A percentile compares a stretch with the other conserved stretches of the same genome.
Evolutionary conservation across 2,329 filamentous ascomycete genomes (phyloP).

Genomic region (Trichoderma brevicompactum): DNA sequence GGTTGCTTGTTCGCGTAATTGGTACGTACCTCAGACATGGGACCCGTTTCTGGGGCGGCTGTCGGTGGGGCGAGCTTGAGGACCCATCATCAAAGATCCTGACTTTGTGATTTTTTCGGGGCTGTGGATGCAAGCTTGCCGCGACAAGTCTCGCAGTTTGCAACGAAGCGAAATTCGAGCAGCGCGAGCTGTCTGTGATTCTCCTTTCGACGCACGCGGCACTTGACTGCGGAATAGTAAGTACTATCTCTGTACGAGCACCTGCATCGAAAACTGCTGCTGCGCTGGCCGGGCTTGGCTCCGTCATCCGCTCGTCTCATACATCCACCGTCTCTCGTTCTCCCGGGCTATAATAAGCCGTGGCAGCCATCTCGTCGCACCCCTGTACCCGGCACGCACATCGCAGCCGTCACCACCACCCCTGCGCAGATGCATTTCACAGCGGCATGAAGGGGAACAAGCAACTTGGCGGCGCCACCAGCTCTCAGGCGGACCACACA

Average conservation of each 20-base stretch:
- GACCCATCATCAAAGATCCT: constrained; percentile 23
- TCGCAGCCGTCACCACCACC: constrained; percentile 29
- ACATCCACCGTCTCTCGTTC: constrained; percentile 18
- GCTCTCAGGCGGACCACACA: constrained; percentile 22
- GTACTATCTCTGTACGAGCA: too few species aligned
- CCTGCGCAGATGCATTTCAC: constrained; percentile 30
- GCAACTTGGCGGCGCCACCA: constrained; percentile 29
- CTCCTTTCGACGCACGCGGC: too few species aligned
- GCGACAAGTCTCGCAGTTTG: constrained; percentile 9
- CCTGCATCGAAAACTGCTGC: not conserved
- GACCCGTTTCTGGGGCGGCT: not conserved
- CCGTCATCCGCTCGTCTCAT: constrained; percentile 24
- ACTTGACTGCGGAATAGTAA: too few species aligned
- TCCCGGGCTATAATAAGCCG: constrained; percentile 26
- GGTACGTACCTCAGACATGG: constrained; percentile 5
- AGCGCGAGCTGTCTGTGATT: too few species aligned
- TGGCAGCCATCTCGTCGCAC: constrained; percentile 23
- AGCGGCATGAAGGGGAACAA: constrained; percentile 23
- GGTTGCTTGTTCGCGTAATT: constrained; percentile 5
- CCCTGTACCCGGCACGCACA: constrained; percentile 30
- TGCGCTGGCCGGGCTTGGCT: constrained; percentile 17
- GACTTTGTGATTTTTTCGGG: constrained; percentile 12
- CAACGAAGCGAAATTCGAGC: too few species aligned
- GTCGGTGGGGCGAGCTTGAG: constrained; percentile 10
- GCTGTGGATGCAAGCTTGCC: constrained; percentile 14